Conservation (phyloP, 1,284 basidiomycete genomes). For the Hemileia vastatrix region DNA sequence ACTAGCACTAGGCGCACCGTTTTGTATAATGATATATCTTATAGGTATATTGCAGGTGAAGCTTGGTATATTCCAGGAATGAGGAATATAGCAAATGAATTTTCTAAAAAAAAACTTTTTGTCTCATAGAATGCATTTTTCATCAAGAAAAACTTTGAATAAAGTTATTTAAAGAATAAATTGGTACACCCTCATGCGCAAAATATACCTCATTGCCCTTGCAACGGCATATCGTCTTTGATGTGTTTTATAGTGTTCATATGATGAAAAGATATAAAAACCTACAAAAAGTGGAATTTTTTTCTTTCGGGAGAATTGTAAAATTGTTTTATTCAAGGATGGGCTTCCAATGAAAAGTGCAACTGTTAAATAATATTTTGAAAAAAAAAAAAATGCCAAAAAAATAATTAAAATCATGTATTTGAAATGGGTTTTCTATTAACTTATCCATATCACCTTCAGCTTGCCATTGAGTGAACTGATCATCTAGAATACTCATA, state of each 20-base stretch:
- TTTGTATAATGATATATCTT: no score
- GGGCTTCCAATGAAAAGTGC: not conserved
- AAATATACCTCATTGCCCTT: no score
- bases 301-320: not conserved
- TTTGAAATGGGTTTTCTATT: not conserved
- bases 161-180: no score
- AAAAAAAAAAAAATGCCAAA: not conserved
- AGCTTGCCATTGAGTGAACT: conserved; percentile 57
- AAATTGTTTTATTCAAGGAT: not conserved
- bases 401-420: not conserved
- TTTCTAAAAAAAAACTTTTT: not conserved
- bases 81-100: not conserved
- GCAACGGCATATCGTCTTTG: no score
- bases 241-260: no score
- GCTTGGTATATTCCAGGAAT: not conserved
- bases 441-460: conserved; percentile 50
- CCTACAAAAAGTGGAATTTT: not conserved
- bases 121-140: no score
- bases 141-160: no score
- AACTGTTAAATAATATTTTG: not conserved
- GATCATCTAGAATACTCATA: conserved; percentile 62
- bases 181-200: no score
- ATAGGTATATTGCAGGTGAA: no score
- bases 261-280: no score
- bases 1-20: no score